Base-by-base conservation (phyloP, 306 rosid species). In the Sindora glabra region DNA sequence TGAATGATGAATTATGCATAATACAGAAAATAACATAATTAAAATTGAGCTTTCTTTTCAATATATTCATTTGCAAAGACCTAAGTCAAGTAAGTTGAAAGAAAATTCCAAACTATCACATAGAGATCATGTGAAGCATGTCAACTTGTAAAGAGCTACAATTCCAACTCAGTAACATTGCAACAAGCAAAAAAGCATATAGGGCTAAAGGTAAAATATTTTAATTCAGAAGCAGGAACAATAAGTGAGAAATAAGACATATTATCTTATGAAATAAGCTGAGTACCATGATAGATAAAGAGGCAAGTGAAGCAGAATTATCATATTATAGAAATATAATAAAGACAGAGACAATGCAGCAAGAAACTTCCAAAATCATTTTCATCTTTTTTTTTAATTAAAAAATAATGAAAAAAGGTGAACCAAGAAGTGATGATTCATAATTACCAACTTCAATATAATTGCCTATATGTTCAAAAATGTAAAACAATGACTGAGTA, bases 391-490 rank as follows among this genome's bases (percentile, higher is more conserved):
- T n/a, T n/a, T n/a, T n/a, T n/a, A n/a, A n/a, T n/a, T n/a, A n/a
- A n/a, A n/a, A n/a, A n/a, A n/a, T n/a, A n/a, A n/a, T n/a, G n/a
- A n/a, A n/a, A 52, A 34, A 34, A 57, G 11, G 14, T 49, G 26
- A 50, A 42, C 15, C 12, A 47, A 38, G 65, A 18, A 66, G 25
- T 66, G 37, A 42, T 44, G 19, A 44, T 58, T 57, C 62, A 58
- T 12, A 12, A 47, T 30, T 39, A 50, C 51, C 49, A 10, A 68
- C 73, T 6, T 62, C 21, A 74, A 39, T 44, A 52, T 71, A 65
- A 37, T 46, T 48, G 51, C 54, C 21, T 74, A 48, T 38, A 51
- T 36, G 44, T 56, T 50, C 26, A 62, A 56, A n/a, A 67, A 57
- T 24, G 63, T 46, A 63, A 62, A 60, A 26, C 14, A 14, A 2